These are phyloP conservation scores for Chrysoporthe puriensis DNA, from an alignment of 2,329 filamentous ascomycete species.

Conservation along the genomic window DNA sequence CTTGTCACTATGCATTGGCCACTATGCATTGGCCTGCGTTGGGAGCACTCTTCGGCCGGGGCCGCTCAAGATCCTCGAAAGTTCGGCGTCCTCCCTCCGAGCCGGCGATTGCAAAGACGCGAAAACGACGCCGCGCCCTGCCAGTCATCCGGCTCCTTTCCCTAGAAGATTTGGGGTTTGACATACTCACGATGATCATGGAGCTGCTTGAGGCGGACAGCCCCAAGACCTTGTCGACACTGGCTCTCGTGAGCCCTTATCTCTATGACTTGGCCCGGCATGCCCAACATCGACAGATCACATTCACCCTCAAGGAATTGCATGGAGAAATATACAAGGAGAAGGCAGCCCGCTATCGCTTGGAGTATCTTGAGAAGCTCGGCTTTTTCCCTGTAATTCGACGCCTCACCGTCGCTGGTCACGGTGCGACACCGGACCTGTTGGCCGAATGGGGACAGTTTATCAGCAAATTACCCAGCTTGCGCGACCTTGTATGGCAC, in stretches of 20 bases:
- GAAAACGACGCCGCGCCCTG: neutral
- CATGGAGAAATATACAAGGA: neutral
- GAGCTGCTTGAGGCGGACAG: neutral
- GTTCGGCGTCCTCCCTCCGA: neutral
- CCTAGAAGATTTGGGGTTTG: neutral
- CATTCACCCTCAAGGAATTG: neutral
- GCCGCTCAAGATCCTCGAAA: neutral
- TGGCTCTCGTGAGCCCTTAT: constrained; percentile 3
- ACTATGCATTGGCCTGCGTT: neutral
- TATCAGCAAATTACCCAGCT: neutral
- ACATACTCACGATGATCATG: neutral
- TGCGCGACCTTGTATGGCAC: neutral
- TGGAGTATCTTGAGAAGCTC: neutral
- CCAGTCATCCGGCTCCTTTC: neutral
- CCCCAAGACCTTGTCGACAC: neutral
- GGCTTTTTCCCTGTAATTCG: neutral
- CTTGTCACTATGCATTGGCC: neutral
- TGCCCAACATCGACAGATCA: neutral
- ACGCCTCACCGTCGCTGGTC: neutral
- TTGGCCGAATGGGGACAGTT: neutral
- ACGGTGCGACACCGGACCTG: neutral
- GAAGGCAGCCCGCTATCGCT: neutral
- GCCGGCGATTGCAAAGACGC: neutral
- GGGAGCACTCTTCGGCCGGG: neutral
- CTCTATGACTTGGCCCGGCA: neutral